Evolutionary conservation across 306 rosid genomes (phyloP).

Genomic region (Abrus precatorius): DNA sequence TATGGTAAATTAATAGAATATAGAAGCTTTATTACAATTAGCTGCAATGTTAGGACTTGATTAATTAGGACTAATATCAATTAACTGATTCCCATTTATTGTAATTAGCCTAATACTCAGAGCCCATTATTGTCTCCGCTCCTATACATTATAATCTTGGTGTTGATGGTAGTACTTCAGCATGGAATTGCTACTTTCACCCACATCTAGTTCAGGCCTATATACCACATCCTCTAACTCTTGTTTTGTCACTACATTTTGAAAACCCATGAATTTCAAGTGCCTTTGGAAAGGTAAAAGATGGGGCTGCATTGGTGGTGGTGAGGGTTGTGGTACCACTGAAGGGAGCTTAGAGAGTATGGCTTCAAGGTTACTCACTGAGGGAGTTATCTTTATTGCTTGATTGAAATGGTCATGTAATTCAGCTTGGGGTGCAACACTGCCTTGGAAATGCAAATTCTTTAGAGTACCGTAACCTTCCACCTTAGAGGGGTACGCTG

Average conservation of each 20-base stretch:
- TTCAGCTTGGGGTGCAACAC: slow-evolving; percentile 50
- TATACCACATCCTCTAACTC: slow-evolving; percentile 63
- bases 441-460: slow-evolving; percentile 70
- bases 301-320: neutral
- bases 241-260: slow-evolving; percentile 60
- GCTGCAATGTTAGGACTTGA: slow-evolving; percentile 25
- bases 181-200: slow-evolving; percentile 69
- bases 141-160: slow-evolving; percentile 48
- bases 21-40: neutral
- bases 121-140: slow-evolving; percentile 50
- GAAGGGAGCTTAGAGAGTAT: slow-evolving; percentile 72
- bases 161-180: slow-evolving; percentile 45
- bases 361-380: slow-evolving; percentile 78
- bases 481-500: slow-evolving; percentile 58
- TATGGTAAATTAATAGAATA: neutral
- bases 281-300: slow-evolving; percentile 45
- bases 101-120: slow-evolving; percentile 34
- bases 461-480: slow-evolving; percentile 48
- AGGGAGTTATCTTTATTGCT: slow-evolving; percentile 61
- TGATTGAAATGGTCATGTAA: slow-evolving; percentile 48
- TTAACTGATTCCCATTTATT: slow-evolving; percentile 13
- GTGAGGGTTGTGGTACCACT: slow-evolving; percentile 54
- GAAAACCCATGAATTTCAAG: slow-evolving; percentile 61
- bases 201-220: slow-evolving; percentile 62
- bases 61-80: neutral